These are phyloP conservation scores for Botryotinia globosa DNA, from an alignment of 2,329 filamentous ascomycete genomes.

Conservation along the genomic window DNA sequence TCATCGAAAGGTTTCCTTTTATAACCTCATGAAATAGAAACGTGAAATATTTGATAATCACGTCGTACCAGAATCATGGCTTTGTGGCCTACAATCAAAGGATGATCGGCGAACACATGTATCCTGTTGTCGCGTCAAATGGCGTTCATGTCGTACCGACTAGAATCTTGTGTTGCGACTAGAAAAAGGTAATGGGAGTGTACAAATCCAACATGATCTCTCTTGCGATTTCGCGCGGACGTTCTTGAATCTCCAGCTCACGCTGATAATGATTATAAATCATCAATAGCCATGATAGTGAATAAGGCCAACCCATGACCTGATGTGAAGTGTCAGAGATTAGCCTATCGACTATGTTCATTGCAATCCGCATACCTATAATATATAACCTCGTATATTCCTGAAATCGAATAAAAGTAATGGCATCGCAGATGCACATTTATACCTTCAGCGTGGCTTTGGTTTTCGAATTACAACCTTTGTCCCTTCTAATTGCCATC, in stretches of 20 bases:
- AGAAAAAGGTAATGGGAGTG: not conserved
- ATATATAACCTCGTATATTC: slow-evolving; percentile 5
- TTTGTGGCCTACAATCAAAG: not conserved
- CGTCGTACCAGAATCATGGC: not conserved
- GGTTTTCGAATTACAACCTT: slow-evolving; percentile 73
- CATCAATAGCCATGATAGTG: not conserved
- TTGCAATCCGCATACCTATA: slow-evolving; percentile 8
- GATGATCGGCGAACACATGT: not conserved
- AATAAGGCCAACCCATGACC: not conserved
- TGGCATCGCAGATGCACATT: not conserved
- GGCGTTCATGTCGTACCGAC: not conserved
- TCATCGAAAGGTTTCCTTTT: not conserved
- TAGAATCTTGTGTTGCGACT: not conserved
- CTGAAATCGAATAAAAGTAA: not conserved
- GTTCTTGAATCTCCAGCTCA: not conserved
- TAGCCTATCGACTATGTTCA: not conserved
- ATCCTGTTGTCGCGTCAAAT: not conserved
- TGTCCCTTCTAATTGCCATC: slow-evolving; percentile 75
- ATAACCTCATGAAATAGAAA: not conserved
- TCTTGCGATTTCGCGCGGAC: not conserved
- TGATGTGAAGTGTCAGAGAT: not conserved
- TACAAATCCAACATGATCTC: not conserved
- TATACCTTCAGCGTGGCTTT: slow-evolving; percentile 43
- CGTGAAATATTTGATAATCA: not conserved
- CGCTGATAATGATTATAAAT: not conserved